Conservation (phyloP, 1,139 yeast genomes). For the Yamadazyma conglobata region DNA sequence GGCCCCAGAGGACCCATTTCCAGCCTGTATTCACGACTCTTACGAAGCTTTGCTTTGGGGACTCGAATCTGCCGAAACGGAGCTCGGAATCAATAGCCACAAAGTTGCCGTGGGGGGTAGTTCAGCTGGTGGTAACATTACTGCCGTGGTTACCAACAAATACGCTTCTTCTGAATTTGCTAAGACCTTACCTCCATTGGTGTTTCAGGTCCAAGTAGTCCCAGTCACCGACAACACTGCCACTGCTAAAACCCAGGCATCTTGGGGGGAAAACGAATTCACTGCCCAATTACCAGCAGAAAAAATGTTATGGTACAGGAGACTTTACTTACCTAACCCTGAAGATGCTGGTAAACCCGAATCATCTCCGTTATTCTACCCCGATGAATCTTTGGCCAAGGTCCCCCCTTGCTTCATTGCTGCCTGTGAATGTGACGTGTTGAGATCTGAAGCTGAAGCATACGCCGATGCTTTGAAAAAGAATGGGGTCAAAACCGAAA, state of each 20-base stretch:
- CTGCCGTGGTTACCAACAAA: constrained; percentile 41
- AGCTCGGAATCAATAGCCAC: constrained; percentile 26
- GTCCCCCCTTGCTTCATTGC: constrained; percentile 43
- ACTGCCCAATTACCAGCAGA: constrained; percentile 47
- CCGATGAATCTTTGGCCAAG: constrained; percentile 34
- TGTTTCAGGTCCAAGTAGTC: constrained; percentile 41
- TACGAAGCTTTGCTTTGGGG: constrained; percentile 29
- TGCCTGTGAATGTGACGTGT: constrained; percentile 45
- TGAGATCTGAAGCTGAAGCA: constrained; percentile 43
- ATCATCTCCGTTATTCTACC: constrained; percentile 43
- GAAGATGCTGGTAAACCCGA: constrained; percentile 35
- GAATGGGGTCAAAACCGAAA: constrained; percentile 34
- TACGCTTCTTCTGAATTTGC: constrained; percentile 24
- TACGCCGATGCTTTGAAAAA: constrained; percentile 37
- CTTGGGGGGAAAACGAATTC: constrained; percentile 41
- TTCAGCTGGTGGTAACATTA: constrained; percentile 48
- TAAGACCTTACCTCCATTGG: constrained; percentile 31
- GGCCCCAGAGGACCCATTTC: constrained; percentile 51
- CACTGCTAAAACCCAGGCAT: constrained; percentile 29
- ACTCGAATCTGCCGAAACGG: constrained; percentile 16
- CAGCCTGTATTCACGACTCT: constrained; percentile 47
- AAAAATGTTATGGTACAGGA: constrained; percentile 49
- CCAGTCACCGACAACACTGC: constrained; percentile 52
- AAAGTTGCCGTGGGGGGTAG: constrained; percentile 46
- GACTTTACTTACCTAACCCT: constrained; percentile 39